Evolutionary conservation across 345 rosid genomes (phyloP), one percentile per base, ranked within the genome.

Genomic region (Zanthoxylum bungeanum): DNA sequence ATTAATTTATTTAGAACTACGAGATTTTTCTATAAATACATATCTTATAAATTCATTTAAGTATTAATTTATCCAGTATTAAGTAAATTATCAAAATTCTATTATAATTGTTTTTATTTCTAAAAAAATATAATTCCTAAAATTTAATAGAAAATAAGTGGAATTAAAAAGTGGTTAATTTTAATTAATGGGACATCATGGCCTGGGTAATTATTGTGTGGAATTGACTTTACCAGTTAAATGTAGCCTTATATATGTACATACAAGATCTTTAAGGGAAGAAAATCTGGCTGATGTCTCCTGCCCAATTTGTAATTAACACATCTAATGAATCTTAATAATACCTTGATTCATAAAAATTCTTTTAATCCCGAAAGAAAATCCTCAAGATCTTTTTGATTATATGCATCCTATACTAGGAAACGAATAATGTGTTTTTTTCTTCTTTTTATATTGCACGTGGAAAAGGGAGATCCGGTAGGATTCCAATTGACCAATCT

Each of bases 271-370:
- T 75, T 65, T 12, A 64, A 59, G 5, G n/a, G 49, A 70, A 66
- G 75, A 82, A 80, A 76, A 72, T 76, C 78, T 57, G 55, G 60
- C 27, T 73, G 31, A 68, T 81, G 86, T 83, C 70, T 75, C 78
- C 73, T n/a, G n/a, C n/a, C 53, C 52, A 21, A n/a, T 0, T 22
- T 61, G 19, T 19, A 7, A 44, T 59, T 40, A 37, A 37, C 61
- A 33, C 2, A 17, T 12, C 27, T 34, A 6, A n/a, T 42, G 52
- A 55, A 66, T 62, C 25, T 58, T 57, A 37, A 25, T 39, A 53
- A 39, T 62, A 56, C 56, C 71, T 73, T 72, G 77, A 76, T 64
- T 51, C 79, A 17, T 67, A 39, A 75, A 9, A 72, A 53, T 69
- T 74, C 77, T 63, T n/a, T 47, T 31, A 37, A 74, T 28, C 42